Evolutionary conservation across 768 basidiomycete species (phyloP), one percentile per base, ranked within the genome.

Genomic region (Calocybe indica): DNA sequence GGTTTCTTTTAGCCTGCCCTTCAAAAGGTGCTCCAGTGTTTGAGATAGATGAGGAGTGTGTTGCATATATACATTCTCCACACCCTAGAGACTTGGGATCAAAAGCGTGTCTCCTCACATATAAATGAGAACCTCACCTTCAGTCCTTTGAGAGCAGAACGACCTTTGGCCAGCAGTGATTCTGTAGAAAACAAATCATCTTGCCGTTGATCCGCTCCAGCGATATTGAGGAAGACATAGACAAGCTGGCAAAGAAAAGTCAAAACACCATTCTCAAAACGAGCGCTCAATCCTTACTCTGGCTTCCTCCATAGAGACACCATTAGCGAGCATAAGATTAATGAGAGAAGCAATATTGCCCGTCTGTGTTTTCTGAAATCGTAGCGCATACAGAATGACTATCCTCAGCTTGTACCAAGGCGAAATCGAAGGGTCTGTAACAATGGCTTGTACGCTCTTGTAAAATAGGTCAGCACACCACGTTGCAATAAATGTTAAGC

Each of bases 61-160:
- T 56, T 98, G 96, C 47, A 92, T 99, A 62, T 97, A 99, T 11
- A 98, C 94, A 58, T 99, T 99, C 67, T 99, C 96, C 4, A 98
- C 95, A 2, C 96, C 96, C 91, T 94, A 47, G 3, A 52, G 5
- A n/a, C 8, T 22, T 9, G 37, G 30, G n/a, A 30, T 37, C 35
- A 33, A 33, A 7, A 34, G 36, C 34, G 22, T 37, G 40, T 28
- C 45, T 10, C 49, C 29, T 40, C 9, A 47, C 4, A 5, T 35
- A 43, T 12, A 15, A 32, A 6, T 31, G 14, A 6, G 29, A 36
- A 13, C 32, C 29, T n/a, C 46, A 91, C 92, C 78, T 96, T 96
- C 40, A 99, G 71, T 5, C 96, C 96, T 61, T 97, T 97, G 57
- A 99, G 63, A 0, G 94, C 96, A 30, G 90, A 93, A 47, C 92